These are phyloP conservation scores for Coniochaeta pulveracea DNA, from an alignment of 2,329 filamentous ascomycete genomes.

Conservation along the genomic window DNA sequence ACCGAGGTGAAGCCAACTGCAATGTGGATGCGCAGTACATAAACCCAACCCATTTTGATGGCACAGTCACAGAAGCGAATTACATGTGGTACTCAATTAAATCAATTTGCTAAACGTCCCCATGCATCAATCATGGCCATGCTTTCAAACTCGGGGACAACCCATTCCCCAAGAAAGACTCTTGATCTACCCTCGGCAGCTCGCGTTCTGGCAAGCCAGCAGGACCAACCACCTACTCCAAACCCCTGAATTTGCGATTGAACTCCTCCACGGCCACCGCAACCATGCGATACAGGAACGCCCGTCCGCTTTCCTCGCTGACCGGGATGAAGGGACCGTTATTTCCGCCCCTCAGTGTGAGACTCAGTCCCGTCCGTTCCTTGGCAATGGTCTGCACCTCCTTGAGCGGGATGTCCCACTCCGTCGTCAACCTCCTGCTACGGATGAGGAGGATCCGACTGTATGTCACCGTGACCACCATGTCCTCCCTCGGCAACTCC, in stretches of 20 bases:
- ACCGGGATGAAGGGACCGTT: slow-evolving; percentile 94
- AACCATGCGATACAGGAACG: slow-evolving; percentile 55
- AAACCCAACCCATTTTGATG: too few species aligned
- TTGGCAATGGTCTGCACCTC: slow-evolving; percentile 96
- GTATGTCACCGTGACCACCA: slow-evolving; percentile 83
- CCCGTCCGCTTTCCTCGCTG: slow-evolving; percentile 65
- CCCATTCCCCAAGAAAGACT: too few species aligned
- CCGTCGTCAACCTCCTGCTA: slow-evolving; percentile 71
- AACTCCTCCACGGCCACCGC: slow-evolving; percentile 57
- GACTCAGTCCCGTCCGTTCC: slow-evolving; percentile 85
- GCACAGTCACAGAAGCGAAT: too few species aligned
- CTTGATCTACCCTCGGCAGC: too few species aligned
- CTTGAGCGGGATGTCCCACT: slow-evolving; percentile 94
- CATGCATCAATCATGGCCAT: too few species aligned
- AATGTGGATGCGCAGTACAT: too few species aligned
- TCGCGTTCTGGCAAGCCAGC: too few species aligned
- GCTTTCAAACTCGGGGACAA: too few species aligned
- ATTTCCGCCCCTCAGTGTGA: slow-evolving; percentile 77
- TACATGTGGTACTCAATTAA: too few species aligned
- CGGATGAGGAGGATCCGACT: slow-evolving; percentile 81
- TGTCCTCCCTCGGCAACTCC: slow-evolving; percentile 79
- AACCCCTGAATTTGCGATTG: slow-evolving; percentile 45
- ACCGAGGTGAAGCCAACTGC: too few species aligned
- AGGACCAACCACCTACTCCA: slow-evolving; percentile 18
- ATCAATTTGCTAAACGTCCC: too few species aligned